Base-by-base conservation (phyloP, 225 moss, liverwort and hornwort genomes). In the Rhytidiadelphus loreus region DNA sequence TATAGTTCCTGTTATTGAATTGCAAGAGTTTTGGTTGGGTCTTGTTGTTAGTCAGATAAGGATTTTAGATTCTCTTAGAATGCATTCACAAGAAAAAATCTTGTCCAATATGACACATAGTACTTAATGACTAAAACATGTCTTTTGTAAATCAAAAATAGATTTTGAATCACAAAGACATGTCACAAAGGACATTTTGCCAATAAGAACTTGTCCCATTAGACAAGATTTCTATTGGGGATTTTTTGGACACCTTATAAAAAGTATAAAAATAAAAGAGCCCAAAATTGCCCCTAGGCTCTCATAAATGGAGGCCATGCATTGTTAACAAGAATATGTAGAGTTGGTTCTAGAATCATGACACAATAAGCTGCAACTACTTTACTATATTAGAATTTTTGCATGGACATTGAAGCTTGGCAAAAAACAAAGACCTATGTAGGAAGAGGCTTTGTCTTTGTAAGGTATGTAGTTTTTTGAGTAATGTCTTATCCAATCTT, bases 251-350 rank as follows among this genome's bases (percentile, higher is more conserved):
- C 8, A 75, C 33, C 1, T 3, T 33, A 21, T 12, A 33, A 73
- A 28, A 33, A 20, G 1, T 12, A 75, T 8, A 50, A 75, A 75
- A 32, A 50, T 13, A 75, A 2, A 0, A 2, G 2, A 20, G 21
- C 0, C 8, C 5, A 21, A 21, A 50, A 33, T 75, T 2, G 2
- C 1, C 13, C 2, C 0, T 0, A 2, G 0, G 1, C 6, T 50
- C 12, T 50, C 1, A 7, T 20, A 11, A 32, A 75, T 50, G 4
- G 4, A 50, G 20, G 19, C 6, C 3, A 21, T 32, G 12, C 3
- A 50, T 50, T 13, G 0, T 32, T 0, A 2, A 7, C 2, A 32
- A 12, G 12, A 32, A 48, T 74, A 32, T 48, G 6, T 29, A 7
- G 4, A 30, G 11, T 11, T 8, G 0, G 1, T 30, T 2, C 48